phyloP scores from a whole-genome alignment of 306 rosid species.

The Oxytropis ochrocephala region DNA sequence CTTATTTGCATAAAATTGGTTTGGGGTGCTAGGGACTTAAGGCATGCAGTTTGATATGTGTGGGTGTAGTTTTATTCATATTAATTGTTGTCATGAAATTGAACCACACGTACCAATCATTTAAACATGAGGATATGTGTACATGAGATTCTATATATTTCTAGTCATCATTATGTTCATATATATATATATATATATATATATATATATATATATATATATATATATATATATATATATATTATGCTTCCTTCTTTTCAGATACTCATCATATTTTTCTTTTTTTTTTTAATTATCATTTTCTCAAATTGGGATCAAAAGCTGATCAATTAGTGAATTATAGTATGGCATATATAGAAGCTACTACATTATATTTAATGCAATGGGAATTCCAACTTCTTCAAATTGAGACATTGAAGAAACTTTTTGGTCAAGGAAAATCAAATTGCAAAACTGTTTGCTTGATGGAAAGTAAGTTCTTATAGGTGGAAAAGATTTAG shows the following conservation, averaged over 20 bases:
- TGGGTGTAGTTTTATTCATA: constrained; percentile 34
- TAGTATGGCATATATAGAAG: not conserved
- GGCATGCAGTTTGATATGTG: constrained; percentile 25
- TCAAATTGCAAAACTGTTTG: not conserved
- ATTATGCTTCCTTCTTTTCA: constrained; percentile 17
- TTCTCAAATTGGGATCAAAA: not conserved
- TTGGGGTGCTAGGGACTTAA: constrained; percentile 22
- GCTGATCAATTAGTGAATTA: not conserved
- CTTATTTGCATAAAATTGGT: not conserved
- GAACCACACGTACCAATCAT: constrained; percentile 39
- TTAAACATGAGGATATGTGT: constrained; percentile 39
- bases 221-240: not conserved
- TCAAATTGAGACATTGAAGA: not conserved
- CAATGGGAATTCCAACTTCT: not conserved
- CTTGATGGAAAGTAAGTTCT: not conserved
- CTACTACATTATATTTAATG: not conserved
- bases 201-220: not conserved
- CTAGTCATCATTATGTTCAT: constrained; percentile 27
- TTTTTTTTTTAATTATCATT: not conserved
- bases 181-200: not conserved
- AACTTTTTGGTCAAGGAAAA: not conserved
- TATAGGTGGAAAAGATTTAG: not conserved
- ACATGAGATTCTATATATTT: constrained; percentile 34
- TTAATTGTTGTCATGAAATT: constrained; percentile 23
- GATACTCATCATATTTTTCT: constrained; percentile 12